Evolutionary conservation across 768 basidiomycete genomes (phyloP), one percentile per base, ranked within the genome.

Genomic region (Lactifluus hygrophoroides): DNA sequence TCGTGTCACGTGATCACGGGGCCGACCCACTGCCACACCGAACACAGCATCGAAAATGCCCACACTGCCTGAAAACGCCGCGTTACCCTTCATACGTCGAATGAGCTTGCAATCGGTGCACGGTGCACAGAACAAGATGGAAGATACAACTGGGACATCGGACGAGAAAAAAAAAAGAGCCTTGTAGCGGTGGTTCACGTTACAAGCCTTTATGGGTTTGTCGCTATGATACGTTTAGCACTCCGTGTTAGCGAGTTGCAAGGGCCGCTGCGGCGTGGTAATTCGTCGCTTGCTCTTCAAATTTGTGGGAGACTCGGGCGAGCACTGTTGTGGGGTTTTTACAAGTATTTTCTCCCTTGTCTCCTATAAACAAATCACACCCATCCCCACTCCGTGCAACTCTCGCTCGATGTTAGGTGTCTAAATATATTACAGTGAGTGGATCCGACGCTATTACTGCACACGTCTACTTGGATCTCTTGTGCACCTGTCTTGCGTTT

Each of bases 161-260:
- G 6, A 16, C 11, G 16, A 25, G 30, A 37, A 34, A 10, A n/a
- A 19, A 34, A 13, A n/a, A n/a, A n/a, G n/a, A 11, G 0, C 13
- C 32, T 44, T 27, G 28, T 53, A 23, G 28, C 40, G 16, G 45
- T 17, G 8, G 7, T n/a, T 46, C 3, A 10, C 5, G 9, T 19
- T 27, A 46, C 11, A 21, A 14, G 44, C n/a, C 11, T 19, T 47
- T 48, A 19, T 46, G 27, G 25, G 3, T 11, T 19, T 25, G 54
- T 56, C 54, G 37, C 47, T 48, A 56, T 19, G 40, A 9, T 40
- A 56, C 35, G n/a, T n/a, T n/a, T n/a, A n/a, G n/a, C n/a, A n/a
- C n/a, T n/a, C n/a, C n/a, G n/a, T n/a, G n/a, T n/a, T n/a, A n/a
- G n/a, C n/a, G n/a, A n/a, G n/a, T n/a, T n/a, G n/a, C n/a, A n/a